Evolutionary conservation across 768 basidiomycete species (phyloP), one percentile per base, ranked within the genome.

Genomic region (Exsudoporus frostii): DNA sequence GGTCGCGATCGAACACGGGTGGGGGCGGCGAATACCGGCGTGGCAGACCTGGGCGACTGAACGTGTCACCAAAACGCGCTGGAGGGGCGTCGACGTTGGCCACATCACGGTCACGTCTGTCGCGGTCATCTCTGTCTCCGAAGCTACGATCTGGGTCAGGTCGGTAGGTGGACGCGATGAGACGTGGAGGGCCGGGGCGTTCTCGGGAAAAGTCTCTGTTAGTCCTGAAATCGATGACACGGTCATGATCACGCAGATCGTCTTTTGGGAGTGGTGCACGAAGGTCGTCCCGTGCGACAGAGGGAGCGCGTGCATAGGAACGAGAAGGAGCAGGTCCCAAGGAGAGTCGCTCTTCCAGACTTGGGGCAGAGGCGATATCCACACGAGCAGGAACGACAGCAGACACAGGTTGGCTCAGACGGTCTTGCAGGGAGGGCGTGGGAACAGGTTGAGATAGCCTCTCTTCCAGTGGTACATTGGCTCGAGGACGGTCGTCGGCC

Each of bases 321-420:
- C 63, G 58, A 43, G 66, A 46, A 45, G 66, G 61, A 30, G 59
- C 58, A 30, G 71, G 66, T 45, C 64, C 67, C 33, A 66, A 59
- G 48, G 76, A 73, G 11, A 77, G 61, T 53, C 76, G 72, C 47
- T 78, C 75, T 67, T 76, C 76, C 22, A 77, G 61, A 53, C 63
- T 73, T 11, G 73, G 65, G 22, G 70, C 63, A 55, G 70, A 65
- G 50, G 50, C 17, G 6, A 62, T 29, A 8, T 68, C 67, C 41
- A 45, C 51, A 14, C 66, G 62, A n/a, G 60, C 15, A 50, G 61
- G 55, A 30, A 45, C 48, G 14, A 17, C 52, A 27, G 42, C n/a
- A 50, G 47, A 19, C 5, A 39, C 58, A 50, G 71, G 69, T 48
- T 74, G 74, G 44, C 62, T 71, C 41, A 73, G 59, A 30, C 73